A percentile compares a stretch with the other conserved stretches of the same genome.
These are phyloP conservation scores for Lanmaoa pseudosensibilis DNA, from an alignment of 768 basidiomycete genomes.

Conservation along the genomic window DNA sequence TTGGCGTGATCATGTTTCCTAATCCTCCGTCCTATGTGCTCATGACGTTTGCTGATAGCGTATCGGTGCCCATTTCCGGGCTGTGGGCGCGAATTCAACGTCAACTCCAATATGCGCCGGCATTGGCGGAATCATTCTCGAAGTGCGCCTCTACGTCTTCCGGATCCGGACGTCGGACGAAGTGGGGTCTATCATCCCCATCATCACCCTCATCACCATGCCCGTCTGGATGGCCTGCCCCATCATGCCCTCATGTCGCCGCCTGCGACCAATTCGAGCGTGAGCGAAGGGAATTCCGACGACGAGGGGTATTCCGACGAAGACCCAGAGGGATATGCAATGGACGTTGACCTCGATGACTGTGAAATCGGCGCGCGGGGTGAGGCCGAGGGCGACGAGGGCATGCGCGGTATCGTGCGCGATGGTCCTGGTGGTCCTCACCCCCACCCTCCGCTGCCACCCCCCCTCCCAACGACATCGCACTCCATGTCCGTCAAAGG, in stretches of 20 bases:
- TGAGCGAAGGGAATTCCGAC: slow-evolving; percentile 30
- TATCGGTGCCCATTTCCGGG: slow-evolving; percentile 73
- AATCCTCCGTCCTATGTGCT: background rate
- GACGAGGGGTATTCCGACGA: slow-evolving; percentile 31
- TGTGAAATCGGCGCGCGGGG: background rate
- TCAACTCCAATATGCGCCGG: slow-evolving; percentile 82
- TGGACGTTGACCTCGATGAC: slow-evolving; percentile 27
- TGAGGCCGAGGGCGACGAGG: slow-evolving; percentile 9
- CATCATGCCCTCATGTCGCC: slow-evolving; percentile 29
- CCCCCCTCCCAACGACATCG: background rate
- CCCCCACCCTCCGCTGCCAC: slow-evolving; percentile 4
- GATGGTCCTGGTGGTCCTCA: background rate
- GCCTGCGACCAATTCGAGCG: slow-evolving; percentile 30
- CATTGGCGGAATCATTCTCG: slow-evolving; percentile 68
- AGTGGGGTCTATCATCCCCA: slow-evolving; percentile 17
- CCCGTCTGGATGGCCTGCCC: slow-evolving; percentile 8
- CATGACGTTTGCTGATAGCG: slow-evolving; percentile 41
- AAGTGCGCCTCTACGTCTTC: slow-evolving; percentile 23
- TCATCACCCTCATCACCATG: slow-evolving; percentile 8
- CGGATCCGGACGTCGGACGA: slow-evolving; percentile 20
- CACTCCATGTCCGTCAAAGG: slow-evolving; percentile 4
- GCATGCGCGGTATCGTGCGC: slow-evolving; percentile 3
- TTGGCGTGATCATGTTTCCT: background rate
- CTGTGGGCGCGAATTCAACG: slow-evolving; percentile 78
- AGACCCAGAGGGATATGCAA: slow-evolving; percentile 20